These are phyloP conservation scores for Naganishia liquefaciens DNA, from an alignment of 1,284 basidiomycete genomes.

Conservation along the genomic window DNA sequence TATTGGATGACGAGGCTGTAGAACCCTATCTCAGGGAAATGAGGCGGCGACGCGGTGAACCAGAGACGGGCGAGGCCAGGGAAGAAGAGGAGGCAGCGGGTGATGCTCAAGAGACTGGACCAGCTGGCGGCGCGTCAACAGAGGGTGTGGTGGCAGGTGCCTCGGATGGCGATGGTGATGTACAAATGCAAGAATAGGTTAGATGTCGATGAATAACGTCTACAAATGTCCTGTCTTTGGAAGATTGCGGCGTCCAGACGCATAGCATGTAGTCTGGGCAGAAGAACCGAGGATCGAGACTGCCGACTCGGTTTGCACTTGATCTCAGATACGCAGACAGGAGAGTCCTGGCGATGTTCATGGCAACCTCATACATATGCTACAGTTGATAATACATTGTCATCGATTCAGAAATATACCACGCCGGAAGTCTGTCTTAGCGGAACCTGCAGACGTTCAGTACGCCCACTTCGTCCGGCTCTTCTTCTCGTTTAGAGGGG, in stretches of 20 bases:
- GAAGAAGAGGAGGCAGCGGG: conserved; percentile 45
- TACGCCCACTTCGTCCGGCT: conserved; percentile 30
- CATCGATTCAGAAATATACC: no score
- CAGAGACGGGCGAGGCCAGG: conserved; percentile 61
- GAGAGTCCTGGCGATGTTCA: neutral
- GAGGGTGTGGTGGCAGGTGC: conserved; percentile 32
- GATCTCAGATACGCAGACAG: no score
- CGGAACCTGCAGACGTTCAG: neutral
- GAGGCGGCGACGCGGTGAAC: conserved; percentile 52
- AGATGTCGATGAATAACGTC: neutral
- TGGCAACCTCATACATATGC: conserved; percentile 3
- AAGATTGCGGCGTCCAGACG: neutral
- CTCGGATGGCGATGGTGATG: conserved; percentile 62
- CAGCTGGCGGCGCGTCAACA: conserved; percentile 49
- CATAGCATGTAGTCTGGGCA: neutral
- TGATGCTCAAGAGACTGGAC: conserved; percentile 38
- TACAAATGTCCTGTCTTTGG: neutral
- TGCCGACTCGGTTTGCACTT: neutral
- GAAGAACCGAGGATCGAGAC: neutral
- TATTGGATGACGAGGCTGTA: conserved; percentile 61
- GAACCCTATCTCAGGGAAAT: conserved; percentile 66
- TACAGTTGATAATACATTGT: conserved; percentile 15
- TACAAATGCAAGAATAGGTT: conserved; percentile 67
- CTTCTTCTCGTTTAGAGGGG: conserved; percentile 30
- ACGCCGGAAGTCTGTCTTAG: neutral